These are phyloP conservation scores for Artemisia argyi DNA, from an alignment of 129 eudicot species.

Conservation along the genomic window DNA sequence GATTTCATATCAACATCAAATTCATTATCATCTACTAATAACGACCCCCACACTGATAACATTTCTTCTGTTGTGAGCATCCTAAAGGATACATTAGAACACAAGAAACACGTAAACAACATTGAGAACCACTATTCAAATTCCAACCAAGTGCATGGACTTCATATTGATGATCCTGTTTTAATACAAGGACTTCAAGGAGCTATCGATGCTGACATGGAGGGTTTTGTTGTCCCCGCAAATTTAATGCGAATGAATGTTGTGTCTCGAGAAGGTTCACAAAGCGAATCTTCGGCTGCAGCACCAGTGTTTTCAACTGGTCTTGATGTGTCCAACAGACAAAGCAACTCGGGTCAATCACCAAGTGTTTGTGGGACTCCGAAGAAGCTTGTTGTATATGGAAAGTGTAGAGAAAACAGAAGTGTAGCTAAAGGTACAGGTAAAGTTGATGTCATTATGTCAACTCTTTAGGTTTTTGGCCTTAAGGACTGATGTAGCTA, in stretches of 20 bases:
- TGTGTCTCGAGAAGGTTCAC: constrained; percentile 51
- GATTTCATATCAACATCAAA: constrained; percentile 36
- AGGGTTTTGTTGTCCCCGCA: constrained; percentile 29
- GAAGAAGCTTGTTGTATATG: not conserved
- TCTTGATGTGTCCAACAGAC: constrained; percentile 54
- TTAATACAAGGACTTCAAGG: constrained; percentile 8
- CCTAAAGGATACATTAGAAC: constrained; percentile 66
- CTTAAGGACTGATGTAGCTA: too few relatives aligned
- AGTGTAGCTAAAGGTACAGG: constrained; percentile 43
- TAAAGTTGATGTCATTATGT: not conserved
- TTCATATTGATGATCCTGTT: constrained; percentile 29
- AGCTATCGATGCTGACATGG: constrained; percentile 30
- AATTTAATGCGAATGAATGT: constrained; percentile 29
- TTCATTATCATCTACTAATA: constrained; percentile 50
- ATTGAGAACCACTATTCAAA: constrained; percentile 14
- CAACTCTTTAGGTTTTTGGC: not conserved
- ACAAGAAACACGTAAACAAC: constrained; percentile 43
- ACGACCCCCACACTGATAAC: constrained; percentile 39
- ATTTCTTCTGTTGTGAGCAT: constrained; percentile 76
- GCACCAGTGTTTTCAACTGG: constrained; percentile 50
- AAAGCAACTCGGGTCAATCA: constrained; percentile 50
- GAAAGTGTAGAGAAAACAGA: constrained; percentile 32
- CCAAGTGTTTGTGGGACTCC: constrained; percentile 3
- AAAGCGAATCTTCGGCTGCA: constrained; percentile 54
- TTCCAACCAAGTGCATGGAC: not conserved